Base-by-base conservation (phyloP, 1,139 yeast species). In the Hanseniaspora gamundiae region DNA sequence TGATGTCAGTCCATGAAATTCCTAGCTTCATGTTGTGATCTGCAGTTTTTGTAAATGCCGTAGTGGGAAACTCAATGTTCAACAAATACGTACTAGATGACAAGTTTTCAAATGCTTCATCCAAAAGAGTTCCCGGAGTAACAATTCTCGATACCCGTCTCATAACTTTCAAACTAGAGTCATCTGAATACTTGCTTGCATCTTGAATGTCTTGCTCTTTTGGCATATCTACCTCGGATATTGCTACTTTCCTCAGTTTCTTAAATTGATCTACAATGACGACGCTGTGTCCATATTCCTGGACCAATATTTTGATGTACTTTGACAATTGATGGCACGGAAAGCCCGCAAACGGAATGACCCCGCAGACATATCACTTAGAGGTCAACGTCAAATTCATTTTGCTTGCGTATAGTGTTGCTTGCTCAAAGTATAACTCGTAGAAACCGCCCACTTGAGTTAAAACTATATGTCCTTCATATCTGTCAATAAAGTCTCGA, bases 361-460 rank as follows among this genome's bases (percentile, higher is more conserved):
- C 62, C 40, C 69, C 73, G 31, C 62, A 68, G 33, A 74, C 73
- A 50, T 64, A 60, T 14, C 60, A 65, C 54, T 66, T 73, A 42
- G 66, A 67, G 4, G 83, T 74, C 7, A 77, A 61, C 39, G 74
- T 71, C 26, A 91, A 63, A 31, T 88, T 88, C 43, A 91, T 62
- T 47, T 74, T 63, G 1, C 84, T 80, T 0, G 86, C 95, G 59
- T 72, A 80, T 35, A 69, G 69, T 22, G 76, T 75, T 0, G 97
- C 97, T 51, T 87, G 94, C 42, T 87, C 88, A 55, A 83, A 86
- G 57, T 88, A 88, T 7, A 88, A 63, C 55, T 87, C 97, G 57
- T 85, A 91, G 61, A 91, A 91, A 31, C 93, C 76, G 0, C 96
- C 91, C 64, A 91, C 94, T 56, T 87, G 95, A 1, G 93, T 79